Percentiles rank a stretch among this genome's conserved stretches.
phyloP scores from a whole-genome alignment of 78 protist genomes.

The Trichosphaerium sp. region DNA sequence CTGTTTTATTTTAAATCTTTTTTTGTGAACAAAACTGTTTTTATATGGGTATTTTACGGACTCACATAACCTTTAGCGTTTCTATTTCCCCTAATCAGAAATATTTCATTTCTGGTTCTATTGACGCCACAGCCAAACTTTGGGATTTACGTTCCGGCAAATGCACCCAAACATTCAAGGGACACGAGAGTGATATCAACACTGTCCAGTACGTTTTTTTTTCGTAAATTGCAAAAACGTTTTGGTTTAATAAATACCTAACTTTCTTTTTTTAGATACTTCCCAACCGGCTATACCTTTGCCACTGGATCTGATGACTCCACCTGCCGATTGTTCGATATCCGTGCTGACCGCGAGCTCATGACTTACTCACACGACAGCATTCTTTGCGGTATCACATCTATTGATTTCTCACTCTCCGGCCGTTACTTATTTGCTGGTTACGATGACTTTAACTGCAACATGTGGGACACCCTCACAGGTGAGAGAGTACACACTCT shows the following conservation, averaged over 20 bases:
- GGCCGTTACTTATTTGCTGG: constrained; percentile 75
- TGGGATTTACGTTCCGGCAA: constrained; percentile 82
- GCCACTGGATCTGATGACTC: constrained; percentile 96
- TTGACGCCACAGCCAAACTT: constrained; percentile 76
- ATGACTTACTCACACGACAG: constrained; percentile 63
- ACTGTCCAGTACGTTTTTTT: constrained; percentile 49
- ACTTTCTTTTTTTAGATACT: constrained; percentile 9
- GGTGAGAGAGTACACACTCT: constrained; percentile 63
- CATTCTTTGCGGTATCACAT: constrained; percentile 78
- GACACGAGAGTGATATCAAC: constrained; percentile 93
- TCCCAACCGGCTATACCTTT: constrained; percentile 66
- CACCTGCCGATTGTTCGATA: constrained; percentile 86
- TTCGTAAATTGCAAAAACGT: not conserved
- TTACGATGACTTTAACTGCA: constrained; percentile 81
- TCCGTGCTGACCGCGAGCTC: constrained; percentile 88
- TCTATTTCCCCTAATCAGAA: constrained; percentile 37
- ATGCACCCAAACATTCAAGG: constrained; percentile 79
- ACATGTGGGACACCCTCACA: constrained; percentile 90
- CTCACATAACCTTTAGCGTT: constrained; percentile 11
- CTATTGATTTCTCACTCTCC: constrained; percentile 72
- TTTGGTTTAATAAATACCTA: too few species aligned
- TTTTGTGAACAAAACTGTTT: not conserved
- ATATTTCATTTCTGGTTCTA: constrained; percentile 81
- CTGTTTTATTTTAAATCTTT: not conserved
- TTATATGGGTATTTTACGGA: not conserved